phyloP scores from a whole-genome alignment of 73 alveolate genomes.

The Paramecium bursaria region DNA sequence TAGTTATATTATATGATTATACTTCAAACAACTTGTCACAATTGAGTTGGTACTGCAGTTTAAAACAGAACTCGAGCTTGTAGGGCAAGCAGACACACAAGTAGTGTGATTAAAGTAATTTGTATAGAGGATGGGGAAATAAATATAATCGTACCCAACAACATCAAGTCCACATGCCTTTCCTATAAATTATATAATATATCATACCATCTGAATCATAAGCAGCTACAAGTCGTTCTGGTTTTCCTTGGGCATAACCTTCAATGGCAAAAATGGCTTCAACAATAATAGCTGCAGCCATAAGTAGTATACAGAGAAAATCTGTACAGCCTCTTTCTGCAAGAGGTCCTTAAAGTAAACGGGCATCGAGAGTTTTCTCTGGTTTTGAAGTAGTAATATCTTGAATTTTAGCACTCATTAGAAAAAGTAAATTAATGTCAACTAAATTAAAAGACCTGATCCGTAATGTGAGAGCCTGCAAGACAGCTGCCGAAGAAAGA shows the following conservation, averaged over 20 bases:
- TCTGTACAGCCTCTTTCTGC: slow-evolving; percentile 93
- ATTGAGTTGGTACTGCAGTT: not conserved
- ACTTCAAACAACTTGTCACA: slow-evolving; percentile 25
- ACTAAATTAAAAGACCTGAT: slow-evolving; percentile 96
- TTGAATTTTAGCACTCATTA: too few relatives aligned
- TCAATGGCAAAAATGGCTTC: too few relatives aligned
- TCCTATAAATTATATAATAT: not conserved
- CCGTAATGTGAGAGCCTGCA: slow-evolving; percentile 98
- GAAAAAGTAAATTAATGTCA: slow-evolving; percentile 65
- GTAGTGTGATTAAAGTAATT: slow-evolving; percentile 36
- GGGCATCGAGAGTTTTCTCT: not conserved
- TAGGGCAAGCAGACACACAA: slow-evolving; percentile 38
- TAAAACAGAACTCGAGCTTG: not conserved
- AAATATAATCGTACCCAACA: not conserved
- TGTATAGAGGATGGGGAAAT: slow-evolving; percentile 42
- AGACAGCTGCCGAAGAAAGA: slow-evolving; percentile 97
- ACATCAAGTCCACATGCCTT: slow-evolving; percentile 50
- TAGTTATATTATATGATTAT: not conserved
- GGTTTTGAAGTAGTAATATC: not conserved
- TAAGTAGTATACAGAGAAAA: slow-evolving; percentile 87
- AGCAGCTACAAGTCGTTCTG: slow-evolving; percentile 50
- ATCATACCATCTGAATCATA: slow-evolving; percentile 52
- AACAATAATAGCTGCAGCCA: slow-evolving; percentile 79
- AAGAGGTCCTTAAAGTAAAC: slow-evolving; percentile 92
- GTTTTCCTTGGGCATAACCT: slow-evolving; percentile 45